Evolutionary conservation across 176 grass and related monocot species (phyloP), one percentile per base, ranked within the genome.

Genomic region (Saccharum spontaneum): DNA sequence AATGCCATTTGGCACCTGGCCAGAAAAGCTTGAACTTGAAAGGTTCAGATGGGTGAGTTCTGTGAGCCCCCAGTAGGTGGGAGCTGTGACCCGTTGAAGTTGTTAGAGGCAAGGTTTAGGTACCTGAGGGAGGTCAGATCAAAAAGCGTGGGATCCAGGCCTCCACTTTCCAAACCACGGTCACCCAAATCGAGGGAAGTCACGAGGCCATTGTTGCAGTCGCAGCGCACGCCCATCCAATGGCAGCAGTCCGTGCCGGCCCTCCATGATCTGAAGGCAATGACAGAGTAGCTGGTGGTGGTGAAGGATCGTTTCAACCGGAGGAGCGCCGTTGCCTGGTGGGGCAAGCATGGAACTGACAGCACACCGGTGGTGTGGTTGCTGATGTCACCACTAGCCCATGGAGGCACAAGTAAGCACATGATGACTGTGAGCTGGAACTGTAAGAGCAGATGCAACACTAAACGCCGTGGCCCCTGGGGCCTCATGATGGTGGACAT

Each of bases 41-140:
- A 92, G 83, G 41, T 92, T 88, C 22, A 92, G 86, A 60, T 71
- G 41, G 43, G 41, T 86, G 20, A 92, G 65, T 31, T 92, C 33
- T 1, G 59, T 10, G 4, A 92, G 73, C 23, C 23, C 8, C 82
- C 71, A 8, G 7, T 48, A 18, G 38, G 1, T 40, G 78, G 63
- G 10, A 92, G 70, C 11, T 34, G 10, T 46, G 85, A 73, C 52
- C 43, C 11, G 2, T 61, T 15, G 37, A 88, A 92, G 40, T 34
- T 18, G 13, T 88, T 92, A 13, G 37, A 60, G n/a, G 82, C 83
- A 15, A 92, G 90, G 54, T 67, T 86, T 7, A 92, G 83, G 33
- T 63, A 73, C 38, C 16, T 28, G 22, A 88, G 86, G 0, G 77
- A 81, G 10, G 64, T 83, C 6, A 88, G 82, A 44, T 75, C 69